Conservation (phyloP, 2,329 filamentous ascomycete genomes). For the Clonostachys byssicola region DNA sequence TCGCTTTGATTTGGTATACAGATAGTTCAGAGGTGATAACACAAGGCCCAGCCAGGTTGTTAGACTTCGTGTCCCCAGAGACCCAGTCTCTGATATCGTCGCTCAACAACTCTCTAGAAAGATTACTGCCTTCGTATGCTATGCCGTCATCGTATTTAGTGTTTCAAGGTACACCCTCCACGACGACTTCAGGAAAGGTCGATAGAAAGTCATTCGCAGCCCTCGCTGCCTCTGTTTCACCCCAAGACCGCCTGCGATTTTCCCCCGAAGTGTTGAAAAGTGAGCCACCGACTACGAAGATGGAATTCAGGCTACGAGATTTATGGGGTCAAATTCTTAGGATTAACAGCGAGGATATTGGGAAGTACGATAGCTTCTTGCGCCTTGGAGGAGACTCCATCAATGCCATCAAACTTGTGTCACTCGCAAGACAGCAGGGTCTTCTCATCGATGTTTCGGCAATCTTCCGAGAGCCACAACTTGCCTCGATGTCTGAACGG, state of each 20-base stretch:
- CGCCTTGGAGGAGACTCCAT: slow-evolving; percentile 10
- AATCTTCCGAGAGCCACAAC: slow-evolving; percentile 1
- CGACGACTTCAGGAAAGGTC: slow-evolving; percentile 11
- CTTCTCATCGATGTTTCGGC: neutral
- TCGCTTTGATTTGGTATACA: neutral
- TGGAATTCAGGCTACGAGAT: slow-evolving; percentile 6
- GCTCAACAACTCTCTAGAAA: neutral
- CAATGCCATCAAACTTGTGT: slow-evolving; percentile 6
- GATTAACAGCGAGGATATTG: slow-evolving; percentile 1
- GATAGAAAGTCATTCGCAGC: slow-evolving; percentile 16
- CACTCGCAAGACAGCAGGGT: neutral
- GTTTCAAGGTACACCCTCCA: slow-evolving; percentile 6
- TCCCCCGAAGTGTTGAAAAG: neutral
- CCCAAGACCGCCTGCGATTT: neutral
- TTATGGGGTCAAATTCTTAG: slow-evolving; percentile 3
- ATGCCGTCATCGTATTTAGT: slow-evolving; percentile 7
- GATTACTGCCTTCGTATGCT: slow-evolving; percentile 7
- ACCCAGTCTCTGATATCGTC: neutral
- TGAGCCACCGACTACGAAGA: neutral
- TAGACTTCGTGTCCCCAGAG: neutral
- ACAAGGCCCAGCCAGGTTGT: neutral
- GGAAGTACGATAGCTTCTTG: slow-evolving; percentile 6
- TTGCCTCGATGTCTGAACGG: neutral
- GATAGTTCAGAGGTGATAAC: neutral
- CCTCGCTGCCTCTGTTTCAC: slow-evolving; percentile 2